A percentile compares a stretch with the other conserved stretches of the same genome.
Evolutionary conservation across 768 basidiomycete species (phyloP).

Genomic region (Serendipita sp.): DNA sequence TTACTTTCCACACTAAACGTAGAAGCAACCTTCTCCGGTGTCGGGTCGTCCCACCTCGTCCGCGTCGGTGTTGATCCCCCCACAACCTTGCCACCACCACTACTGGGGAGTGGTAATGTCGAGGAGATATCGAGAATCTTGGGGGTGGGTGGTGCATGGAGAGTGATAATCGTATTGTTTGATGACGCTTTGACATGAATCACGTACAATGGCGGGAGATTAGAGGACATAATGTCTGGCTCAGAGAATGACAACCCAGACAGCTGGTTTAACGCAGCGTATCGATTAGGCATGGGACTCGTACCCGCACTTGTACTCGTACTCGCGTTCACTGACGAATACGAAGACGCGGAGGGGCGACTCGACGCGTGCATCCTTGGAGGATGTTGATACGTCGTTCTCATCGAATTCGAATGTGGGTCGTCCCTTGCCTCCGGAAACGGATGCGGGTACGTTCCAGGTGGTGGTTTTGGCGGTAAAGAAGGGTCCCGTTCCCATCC

Average conservation of each 20-base stretch:
- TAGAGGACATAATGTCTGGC: neutral
- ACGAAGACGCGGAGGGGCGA: neutral
- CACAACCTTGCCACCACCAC: too few relatives aligned
- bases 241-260: neutral
- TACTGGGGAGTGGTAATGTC: too few relatives aligned
- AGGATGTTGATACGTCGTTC: neutral
- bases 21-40: too few relatives aligned
- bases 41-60: too few relatives aligned
- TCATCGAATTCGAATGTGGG: neutral
- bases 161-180: slow-evolving; percentile 77
- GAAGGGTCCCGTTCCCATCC: too few relatives aligned
- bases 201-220: slow-evolving; percentile 25
- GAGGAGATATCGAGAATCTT: neutral
- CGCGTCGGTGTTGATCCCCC: too few relatives aligned
- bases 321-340: neutral
- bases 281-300: too few relatives aligned
- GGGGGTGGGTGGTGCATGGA: slow-evolving; percentile 21
- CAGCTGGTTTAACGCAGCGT: neutral
- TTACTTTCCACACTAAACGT: neutral
- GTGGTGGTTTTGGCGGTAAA: slow-evolving; percentile 4
- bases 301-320: neutral
- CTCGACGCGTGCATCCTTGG: neutral
- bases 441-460: slow-evolving; percentile 1
- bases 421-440: neutral
- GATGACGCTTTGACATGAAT: slow-evolving; percentile 57